Percentiles rank a stretch among this genome's conserved stretches.
These are phyloP conservation scores for Cenchrus purpureus DNA, from an alignment of 176 grass and related monocot genomes.

Conservation along the genomic window DNA sequence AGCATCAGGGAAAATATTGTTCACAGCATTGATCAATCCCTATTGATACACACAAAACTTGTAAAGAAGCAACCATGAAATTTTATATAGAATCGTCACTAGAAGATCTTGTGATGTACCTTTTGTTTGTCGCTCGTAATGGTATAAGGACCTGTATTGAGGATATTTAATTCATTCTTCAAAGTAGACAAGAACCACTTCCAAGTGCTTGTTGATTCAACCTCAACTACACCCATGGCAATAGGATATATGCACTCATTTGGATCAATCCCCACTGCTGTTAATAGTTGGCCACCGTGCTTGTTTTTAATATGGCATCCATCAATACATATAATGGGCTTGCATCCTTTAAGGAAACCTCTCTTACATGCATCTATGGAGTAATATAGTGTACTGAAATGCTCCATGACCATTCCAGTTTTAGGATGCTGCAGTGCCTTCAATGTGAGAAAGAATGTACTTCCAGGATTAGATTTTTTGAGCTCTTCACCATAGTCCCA, in stretches of 20 bases:
- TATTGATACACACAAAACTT: too few species aligned
- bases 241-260: background rate
- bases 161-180: background rate
- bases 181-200: background rate
- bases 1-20: background rate
- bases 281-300: background rate
- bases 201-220: background rate
- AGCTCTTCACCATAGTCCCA: conserved; percentile 1
- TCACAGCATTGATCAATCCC: background rate
- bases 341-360: background rate
- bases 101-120: background rate
- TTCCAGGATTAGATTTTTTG: background rate
- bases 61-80: background rate
- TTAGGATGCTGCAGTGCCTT: too few species aligned
- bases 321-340: background rate
- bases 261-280: background rate
- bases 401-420: background rate
- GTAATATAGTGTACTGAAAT: background rate
- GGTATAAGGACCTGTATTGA: background rate
- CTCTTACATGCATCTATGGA: background rate
- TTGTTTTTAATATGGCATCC: background rate
- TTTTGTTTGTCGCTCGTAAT: background rate
- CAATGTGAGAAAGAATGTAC: background rate
- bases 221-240: background rate
- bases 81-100: background rate